These are phyloP conservation scores for Hyphochytrium catenoides DNA, from an alignment of 352 stramenopile genomes.

Conservation along the genomic window DNA sequence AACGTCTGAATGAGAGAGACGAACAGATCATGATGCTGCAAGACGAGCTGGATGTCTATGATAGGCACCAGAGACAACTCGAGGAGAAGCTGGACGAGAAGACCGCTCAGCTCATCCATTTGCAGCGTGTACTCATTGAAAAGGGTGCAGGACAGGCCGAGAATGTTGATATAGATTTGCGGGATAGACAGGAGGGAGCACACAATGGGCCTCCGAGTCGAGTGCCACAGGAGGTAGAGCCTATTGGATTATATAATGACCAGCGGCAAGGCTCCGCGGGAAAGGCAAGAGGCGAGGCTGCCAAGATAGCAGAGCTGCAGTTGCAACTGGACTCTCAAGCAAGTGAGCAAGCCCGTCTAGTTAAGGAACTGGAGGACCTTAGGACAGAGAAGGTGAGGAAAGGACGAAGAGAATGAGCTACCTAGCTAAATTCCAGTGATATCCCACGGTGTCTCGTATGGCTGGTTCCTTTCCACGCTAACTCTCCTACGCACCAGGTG, in stretches of 20 bases:
- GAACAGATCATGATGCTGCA: conserved; percentile 85
- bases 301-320: conserved; percentile 52
- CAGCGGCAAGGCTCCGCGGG: conserved; percentile 2
- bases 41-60: conserved; percentile 79
- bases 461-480: too few relatives aligned
- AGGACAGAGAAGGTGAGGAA: conserved; percentile 62
- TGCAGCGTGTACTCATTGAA: conserved; percentile 71
- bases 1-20: conserved; percentile 78
- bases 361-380: conserved; percentile 57
- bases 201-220: too few relatives aligned
- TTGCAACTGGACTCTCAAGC: conserved; percentile 26
- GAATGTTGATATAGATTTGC: too few relatives aligned
- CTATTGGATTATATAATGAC: background rate
- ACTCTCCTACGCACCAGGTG: too few relatives aligned
- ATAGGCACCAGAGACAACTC: conserved; percentile 67
- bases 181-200: too few relatives aligned
- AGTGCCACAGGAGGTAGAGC: too few relatives aligned
- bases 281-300: conserved; percentile 2
- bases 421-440: too few relatives aligned
- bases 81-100: conserved; percentile 84
- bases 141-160: too few relatives aligned
- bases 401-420: too few relatives aligned
- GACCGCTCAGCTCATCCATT: conserved; percentile 72
- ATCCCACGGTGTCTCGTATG: too few relatives aligned
- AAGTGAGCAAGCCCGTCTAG: conserved; percentile 23